Percentiles rank a stretch among this genome's conserved stretches.
Conservation (phyloP, 306 rosid genomes). For the Rosa chinensis region DNA sequence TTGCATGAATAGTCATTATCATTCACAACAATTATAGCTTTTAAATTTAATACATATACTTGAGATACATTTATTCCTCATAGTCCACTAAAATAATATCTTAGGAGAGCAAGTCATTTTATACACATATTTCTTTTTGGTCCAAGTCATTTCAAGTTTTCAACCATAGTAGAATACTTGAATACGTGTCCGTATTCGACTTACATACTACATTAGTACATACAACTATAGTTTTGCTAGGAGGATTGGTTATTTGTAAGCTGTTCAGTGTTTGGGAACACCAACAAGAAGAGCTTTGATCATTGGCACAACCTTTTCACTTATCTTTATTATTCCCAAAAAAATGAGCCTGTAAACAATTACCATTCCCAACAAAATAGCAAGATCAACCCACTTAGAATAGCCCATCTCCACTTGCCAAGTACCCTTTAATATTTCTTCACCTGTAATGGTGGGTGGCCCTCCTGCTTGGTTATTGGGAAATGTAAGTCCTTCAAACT, state of each 20-base stretch:
- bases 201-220: not conserved
- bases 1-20: no score
- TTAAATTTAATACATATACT: no score
- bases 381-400: slow-evolving; percentile 71
- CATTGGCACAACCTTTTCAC: slow-evolving; percentile 43
- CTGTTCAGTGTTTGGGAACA: slow-evolving; percentile 14
- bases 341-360: slow-evolving; percentile 44
- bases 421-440: slow-evolving; percentile 33
- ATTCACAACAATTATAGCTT: no score
- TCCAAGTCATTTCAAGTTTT: no score
- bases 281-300: slow-evolving; percentile 6
- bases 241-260: not conserved
- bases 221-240: not conserved
- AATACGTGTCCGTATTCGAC: not conserved
- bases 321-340: slow-evolving; percentile 41
- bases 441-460: slow-evolving; percentile 30
- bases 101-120: no score
- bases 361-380: slow-evolving; percentile 55
- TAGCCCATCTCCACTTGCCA: slow-evolving; percentile 56
- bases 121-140: no score
- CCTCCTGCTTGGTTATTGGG: slow-evolving; percentile 31
- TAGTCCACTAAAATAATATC: no score
- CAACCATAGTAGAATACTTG: not conserved
- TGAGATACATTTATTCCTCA: no score
- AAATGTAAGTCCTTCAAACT: slow-evolving; percentile 53